Conservation (phyloP, 169 alveolate species). For the Cryptosporidium ubiquitum region DNA sequence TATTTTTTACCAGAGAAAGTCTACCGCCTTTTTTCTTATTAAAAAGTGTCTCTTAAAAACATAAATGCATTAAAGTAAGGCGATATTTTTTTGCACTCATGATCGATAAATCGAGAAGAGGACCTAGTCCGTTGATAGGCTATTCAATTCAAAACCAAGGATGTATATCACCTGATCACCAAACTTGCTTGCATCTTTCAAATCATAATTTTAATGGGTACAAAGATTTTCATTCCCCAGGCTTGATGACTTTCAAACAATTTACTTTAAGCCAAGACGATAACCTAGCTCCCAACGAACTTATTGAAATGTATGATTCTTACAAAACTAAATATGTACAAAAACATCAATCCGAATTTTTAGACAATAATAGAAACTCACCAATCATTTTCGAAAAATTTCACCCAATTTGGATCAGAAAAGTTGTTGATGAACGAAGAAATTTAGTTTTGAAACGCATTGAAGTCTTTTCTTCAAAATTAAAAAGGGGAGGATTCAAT, state of each 20-base stretch:
- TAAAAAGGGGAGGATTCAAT: constrained; percentile 27
- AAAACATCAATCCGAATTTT: constrained; percentile 24
- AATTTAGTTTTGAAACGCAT: constrained; percentile 3
- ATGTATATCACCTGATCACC: neutral
- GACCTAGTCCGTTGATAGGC: constrained; percentile 15
- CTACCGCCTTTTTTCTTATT: neutral
- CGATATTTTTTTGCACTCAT: neutral
- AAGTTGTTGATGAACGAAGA: constrained; percentile 24
- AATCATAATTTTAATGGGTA: neutral
- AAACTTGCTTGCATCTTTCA: neutral
- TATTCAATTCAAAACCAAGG: constrained; percentile 1
- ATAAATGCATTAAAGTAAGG: neutral
- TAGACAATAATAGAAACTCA: constrained; percentile 37
- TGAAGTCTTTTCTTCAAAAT: constrained; percentile 18
- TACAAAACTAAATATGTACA: constrained; percentile 50
- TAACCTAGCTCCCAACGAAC: constrained; percentile 53
- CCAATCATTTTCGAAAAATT: constrained; percentile 53
- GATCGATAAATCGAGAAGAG: constrained; percentile 25
- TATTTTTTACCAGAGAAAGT: neutral
- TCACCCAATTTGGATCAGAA: constrained; percentile 65
- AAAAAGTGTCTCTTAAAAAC: neutral
- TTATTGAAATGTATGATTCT: constrained; percentile 59
- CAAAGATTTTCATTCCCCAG: neutral
- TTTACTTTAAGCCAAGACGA: constrained; percentile 50
- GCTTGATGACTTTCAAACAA: constrained; percentile 59